These are phyloP conservation scores for Penicillium sp. DNA, from an alignment of 2,329 filamentous ascomycete species.

Conservation along the genomic window DNA sequence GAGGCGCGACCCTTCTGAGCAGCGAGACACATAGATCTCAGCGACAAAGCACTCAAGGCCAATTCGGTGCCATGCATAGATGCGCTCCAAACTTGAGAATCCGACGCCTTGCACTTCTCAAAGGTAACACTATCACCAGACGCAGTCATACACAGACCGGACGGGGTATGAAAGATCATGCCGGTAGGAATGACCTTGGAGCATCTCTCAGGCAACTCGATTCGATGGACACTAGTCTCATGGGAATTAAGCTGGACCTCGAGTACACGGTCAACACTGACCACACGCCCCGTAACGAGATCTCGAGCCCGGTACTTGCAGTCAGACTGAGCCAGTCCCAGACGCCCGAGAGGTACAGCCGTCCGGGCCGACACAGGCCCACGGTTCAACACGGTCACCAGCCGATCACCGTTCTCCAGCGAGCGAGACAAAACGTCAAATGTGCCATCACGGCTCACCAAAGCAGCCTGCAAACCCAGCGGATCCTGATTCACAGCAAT, in stretches of 20 bases:
- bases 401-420: conserved; percentile 50
- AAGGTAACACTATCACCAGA: conserved; percentile 32
- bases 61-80: conserved; percentile 31
- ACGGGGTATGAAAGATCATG: conserved; percentile 54
- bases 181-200: conserved; percentile 46
- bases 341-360: conserved; percentile 36
- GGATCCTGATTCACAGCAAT: conserved; percentile 49
- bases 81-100: conserved; percentile 47
- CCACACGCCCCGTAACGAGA: conserved; percentile 46
- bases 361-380: conserved; percentile 33
- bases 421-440: conserved; percentile 53
- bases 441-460: conserved; percentile 47
- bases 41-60: conserved; percentile 42
- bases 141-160: conserved; percentile 47
- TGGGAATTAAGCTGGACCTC: conserved; percentile 38
- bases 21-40: conserved; percentile 36
- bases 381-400: conserved; percentile 52
- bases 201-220: conserved; percentile 35
- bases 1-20: conserved; percentile 11
- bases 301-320: conserved; percentile 41
- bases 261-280: conserved; percentile 25
- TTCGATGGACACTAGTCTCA: conserved; percentile 47
- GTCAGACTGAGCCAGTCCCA: conserved; percentile 37
- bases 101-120: conserved; percentile 39
- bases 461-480: conserved; percentile 49